Evolutionary conservation across 768 basidiomycete species (phyloP).

Genomic region (Lactifluus echinatus): DNA sequence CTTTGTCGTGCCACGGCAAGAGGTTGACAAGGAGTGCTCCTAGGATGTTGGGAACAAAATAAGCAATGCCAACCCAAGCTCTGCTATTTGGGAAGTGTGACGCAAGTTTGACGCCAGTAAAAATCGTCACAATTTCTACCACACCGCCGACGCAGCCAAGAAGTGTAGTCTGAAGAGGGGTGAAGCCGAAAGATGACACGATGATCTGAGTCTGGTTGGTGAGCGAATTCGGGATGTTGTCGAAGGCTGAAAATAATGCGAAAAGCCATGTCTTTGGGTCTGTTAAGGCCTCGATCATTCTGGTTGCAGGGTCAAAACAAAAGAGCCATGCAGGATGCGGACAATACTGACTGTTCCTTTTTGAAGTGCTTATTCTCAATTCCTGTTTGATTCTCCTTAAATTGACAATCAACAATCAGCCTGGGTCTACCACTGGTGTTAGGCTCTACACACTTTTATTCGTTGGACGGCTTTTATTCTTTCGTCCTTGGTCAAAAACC

Average conservation of each 20-base stretch:
- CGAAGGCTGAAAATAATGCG: slow-evolving; percentile 52
- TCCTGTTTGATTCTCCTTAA: slow-evolving; percentile 66
- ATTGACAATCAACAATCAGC: slow-evolving; percentile 37
- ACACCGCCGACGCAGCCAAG: slow-evolving; percentile 58
- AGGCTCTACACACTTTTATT: slow-evolving; percentile 41
- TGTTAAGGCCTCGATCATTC: slow-evolving; percentile 56
- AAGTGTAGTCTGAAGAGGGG: slow-evolving; percentile 54
- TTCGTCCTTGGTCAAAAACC: slow-evolving; percentile 65
- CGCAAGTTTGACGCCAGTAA: slow-evolving; percentile 50
- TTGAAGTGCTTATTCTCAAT: slow-evolving; percentile 79
- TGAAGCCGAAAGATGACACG: slow-evolving; percentile 58
- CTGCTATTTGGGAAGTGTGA: slow-evolving; percentile 46
- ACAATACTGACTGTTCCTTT: slow-evolving; percentile 54
- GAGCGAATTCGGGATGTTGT: slow-evolving; percentile 58
- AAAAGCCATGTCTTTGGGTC: slow-evolving; percentile 77
- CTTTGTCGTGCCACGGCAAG: slow-evolving; percentile 54
- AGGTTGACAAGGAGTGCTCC: slow-evolving; percentile 55
- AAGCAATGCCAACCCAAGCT: slow-evolving; percentile 55
- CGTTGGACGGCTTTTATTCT: slow-evolving; percentile 53
- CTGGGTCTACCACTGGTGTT: background rate
- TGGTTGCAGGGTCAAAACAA: slow-evolving; percentile 22
- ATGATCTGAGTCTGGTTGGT: slow-evolving; percentile 62
- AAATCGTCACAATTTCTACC: slow-evolving; percentile 64
- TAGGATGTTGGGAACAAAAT: slow-evolving; percentile 55
- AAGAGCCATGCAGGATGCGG: background rate